Evolutionary conservation across 2,329 filamentous ascomycete genomes (phyloP), one percentile per base, ranked within the genome.

Genomic region (Cytospora paraplurivora): DNA sequence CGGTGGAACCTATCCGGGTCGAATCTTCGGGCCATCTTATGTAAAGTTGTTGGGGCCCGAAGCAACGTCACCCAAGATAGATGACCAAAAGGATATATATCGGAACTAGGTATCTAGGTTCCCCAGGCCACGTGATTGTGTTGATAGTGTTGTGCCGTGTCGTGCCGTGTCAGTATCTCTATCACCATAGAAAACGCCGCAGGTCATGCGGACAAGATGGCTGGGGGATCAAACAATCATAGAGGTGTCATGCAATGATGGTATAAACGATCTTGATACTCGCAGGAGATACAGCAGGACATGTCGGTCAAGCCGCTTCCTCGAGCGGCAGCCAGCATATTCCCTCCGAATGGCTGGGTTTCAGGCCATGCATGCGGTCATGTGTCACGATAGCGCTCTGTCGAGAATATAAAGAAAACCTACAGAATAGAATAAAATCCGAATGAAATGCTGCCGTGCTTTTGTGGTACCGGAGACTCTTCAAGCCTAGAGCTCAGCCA

Each of bases 391-490:
- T 33, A 50, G 59, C 15, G 41, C 52, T 17, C 51, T 49, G 37
- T 37, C 5, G 41, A 12, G 27, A 34, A 55, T n/a, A n/a, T n/a
- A n/a, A n/a, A n/a, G n/a, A n/a, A n/a, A n/a, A n/a, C n/a, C n/a
- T n/a, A n/a, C n/a, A n/a, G n/a, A n/a, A n/a, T n/a, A n/a, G n/a
- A n/a, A n/a, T n/a, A 61, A 61, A n/a, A 32, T 51, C 59, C 59
- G 51, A 61, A 15, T 55, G 27, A 33, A 55, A 27, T 37, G 59
- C 51, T 61, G 41, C 32, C 21, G 52, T 55, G 59, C 38, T 19
- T 53, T 44, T 55, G 59, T 61, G 32, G 38, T 61, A 61, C 59
- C 59, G 59, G 59, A 61, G 38, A 61, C 53, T 44, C 37, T 38
- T 38, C 41, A 44, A 8, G 15, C 21, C 44, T 13, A 52, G 19